Evolutionary conservation across 176 grass and related monocot species (phyloP), one percentile per base, ranked within the genome.

Genomic region (Dendrocalamus sinicus): DNA sequence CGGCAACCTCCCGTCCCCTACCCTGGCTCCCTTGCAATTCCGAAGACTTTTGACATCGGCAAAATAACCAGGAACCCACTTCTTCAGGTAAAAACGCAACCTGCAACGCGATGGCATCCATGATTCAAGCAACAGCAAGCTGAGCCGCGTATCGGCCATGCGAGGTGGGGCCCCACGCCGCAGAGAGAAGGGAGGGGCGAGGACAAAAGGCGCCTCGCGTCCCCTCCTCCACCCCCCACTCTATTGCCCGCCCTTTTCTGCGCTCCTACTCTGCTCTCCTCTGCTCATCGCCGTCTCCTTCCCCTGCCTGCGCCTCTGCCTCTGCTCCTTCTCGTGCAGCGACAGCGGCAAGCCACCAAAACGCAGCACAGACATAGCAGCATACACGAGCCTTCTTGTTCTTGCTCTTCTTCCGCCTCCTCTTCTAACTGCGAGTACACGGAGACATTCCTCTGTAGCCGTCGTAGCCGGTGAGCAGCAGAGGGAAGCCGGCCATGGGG

Each of bases 141-240:
- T 50, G 47, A 50, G 47, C 23, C 24, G 23, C 15, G 43, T n/a
- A 17, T 52, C 46, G 19, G 81, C 58, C 70, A 48, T 47, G 24
- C 70, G 63, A 59, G 24, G 44, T 66, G 57, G 84, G 84, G 58
- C 40, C 20, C 78, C 89, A 73, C 78, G 28, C 0, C 30, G 75
- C 69, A 28, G 23, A 76, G 85, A 72, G 40, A 78, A 23, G 78
- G 6, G 32, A 69, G 46, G 74, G 4, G 89, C 85, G 68, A 87
- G 61, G 81, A 91, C 89, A 91, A 91, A 91, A 70, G 75, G 14
- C 85, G 62, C 89, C 83, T 74, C 89, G 28, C 89, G 86, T 87
- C 39, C 37, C 89, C 79, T 32, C 74, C 69, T 7, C 45, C 0
- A 8, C 15, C 9, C 41, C 60, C 41, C 84, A 59, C 74, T 60